These are phyloP conservation scores for Wallacemonas sp. DNA, from an alignment of 208 protist species.

Conservation along the genomic window DNA sequence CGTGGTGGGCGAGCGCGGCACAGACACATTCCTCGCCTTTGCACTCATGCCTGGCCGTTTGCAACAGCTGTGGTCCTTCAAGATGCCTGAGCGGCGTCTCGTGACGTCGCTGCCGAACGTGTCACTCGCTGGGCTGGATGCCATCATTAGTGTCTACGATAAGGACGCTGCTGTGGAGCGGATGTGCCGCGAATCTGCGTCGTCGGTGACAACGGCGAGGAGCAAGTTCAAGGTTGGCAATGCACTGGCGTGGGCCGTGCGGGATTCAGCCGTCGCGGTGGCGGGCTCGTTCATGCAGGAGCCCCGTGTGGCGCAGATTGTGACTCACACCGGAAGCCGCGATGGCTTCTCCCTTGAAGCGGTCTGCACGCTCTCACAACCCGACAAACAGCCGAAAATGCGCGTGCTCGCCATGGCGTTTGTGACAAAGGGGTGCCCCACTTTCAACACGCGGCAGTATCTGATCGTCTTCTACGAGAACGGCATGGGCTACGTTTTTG, in stretches of 20 bases:
- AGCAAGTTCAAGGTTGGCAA: slow-evolving; percentile 78
- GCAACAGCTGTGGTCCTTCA: slow-evolving; percentile 37
- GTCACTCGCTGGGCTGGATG: slow-evolving; percentile 36
- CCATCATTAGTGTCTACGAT: slow-evolving; percentile 52
- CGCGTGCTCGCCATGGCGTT: slow-evolving; percentile 52
- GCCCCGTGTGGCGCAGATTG: slow-evolving; percentile 50
- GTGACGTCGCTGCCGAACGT: slow-evolving; percentile 66
- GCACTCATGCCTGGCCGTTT: slow-evolving; percentile 34
- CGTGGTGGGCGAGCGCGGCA: slow-evolving; percentile 62
- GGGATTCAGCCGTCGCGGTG: slow-evolving; percentile 43
- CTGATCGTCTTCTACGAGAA: slow-evolving; percentile 64
- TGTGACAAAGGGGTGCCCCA: slow-evolving; percentile 38
- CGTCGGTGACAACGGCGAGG: slow-evolving; percentile 34
- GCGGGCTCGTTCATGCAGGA: slow-evolving; percentile 78
- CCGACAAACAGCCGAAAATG: slow-evolving; percentile 43
- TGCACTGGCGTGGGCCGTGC: slow-evolving; percentile 58
- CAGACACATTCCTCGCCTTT: slow-evolving; percentile 66
- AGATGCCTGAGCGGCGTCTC: slow-evolving; percentile 64
- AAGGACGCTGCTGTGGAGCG: slow-evolving; percentile 64
- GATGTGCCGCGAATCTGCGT: slow-evolving; percentile 32
- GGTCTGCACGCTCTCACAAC: slow-evolving; percentile 7
- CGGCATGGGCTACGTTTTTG: slow-evolving; percentile 54
- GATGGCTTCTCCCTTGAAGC: slow-evolving; percentile 21
- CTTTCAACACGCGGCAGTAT: slow-evolving; percentile 73
- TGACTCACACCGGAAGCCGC: slow-evolving; percentile 20